Percentiles rank a stretch among this genome's conserved stretches.
These are phyloP conservation scores for Globisporangium cederbergense DNA, from an alignment of 352 stramenopile species.

Conservation along the genomic window DNA sequence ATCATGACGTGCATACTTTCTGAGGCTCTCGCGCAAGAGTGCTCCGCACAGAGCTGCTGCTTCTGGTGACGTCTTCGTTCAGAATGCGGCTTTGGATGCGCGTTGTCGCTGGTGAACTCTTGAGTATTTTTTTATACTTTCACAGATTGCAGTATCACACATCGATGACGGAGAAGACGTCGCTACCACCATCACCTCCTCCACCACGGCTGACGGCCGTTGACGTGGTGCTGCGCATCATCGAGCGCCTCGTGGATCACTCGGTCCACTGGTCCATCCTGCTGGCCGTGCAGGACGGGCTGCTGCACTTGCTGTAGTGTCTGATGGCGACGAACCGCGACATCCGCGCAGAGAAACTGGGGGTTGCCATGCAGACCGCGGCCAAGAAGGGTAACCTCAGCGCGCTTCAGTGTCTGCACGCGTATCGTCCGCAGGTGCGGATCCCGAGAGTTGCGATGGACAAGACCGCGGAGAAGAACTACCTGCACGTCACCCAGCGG, in stretches of 20 bases:
- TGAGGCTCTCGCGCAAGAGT: no score
- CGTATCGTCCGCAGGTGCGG: neutral
- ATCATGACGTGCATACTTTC: no score
- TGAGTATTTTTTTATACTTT: no score
- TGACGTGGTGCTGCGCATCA: constrained; percentile 6
- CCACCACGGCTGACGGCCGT: neutral
- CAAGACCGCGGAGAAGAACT: neutral
- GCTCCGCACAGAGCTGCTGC: no score
- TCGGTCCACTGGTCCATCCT: constrained; percentile 17
- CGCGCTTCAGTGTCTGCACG: constrained; percentile 7
- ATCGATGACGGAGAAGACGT: no score
- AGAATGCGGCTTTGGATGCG: no score
- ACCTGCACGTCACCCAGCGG: constrained; percentile 5
- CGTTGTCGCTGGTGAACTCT: no score
- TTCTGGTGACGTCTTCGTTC: no score
- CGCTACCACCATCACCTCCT: no score
- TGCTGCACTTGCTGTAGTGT: constrained; percentile 10
- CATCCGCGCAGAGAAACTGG: constrained; percentile 9
- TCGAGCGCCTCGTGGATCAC: constrained; percentile 12
- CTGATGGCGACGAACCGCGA: neutral
- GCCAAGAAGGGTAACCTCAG: constrained; percentile 8
- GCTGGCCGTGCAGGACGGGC: neutral
- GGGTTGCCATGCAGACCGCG: constrained; percentile 8
- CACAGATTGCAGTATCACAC: no score
- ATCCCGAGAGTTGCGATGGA: constrained; percentile 1